Base-by-base conservation (phyloP, 1,284 basidiomycete genomes). In the Austroboletus novae-zelandiae region DNA sequence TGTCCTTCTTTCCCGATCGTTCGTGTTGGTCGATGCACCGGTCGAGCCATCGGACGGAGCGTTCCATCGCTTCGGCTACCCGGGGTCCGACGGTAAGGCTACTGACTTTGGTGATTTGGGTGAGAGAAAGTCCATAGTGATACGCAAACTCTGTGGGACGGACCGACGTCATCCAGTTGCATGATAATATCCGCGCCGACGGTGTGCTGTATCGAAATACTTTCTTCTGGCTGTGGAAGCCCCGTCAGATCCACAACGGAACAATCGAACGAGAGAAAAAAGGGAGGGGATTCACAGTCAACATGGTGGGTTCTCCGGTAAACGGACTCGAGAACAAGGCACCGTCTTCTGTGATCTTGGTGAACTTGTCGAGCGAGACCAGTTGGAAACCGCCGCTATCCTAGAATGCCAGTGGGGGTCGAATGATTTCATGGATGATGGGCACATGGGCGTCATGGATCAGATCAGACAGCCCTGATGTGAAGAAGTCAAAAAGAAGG, bases 121-220 rank as follows among this genome's bases (percentile, higher is more conserved):
- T 60, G 20, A 45, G 54, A 42, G 32, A 39, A 17, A 23, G 29
- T 15, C 10, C 39, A 23, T 18, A 32, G 9, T 9, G 5, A 43
- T 30, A 15, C 27, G 39, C 11, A 36, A 2, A 40, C 18, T 25
- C 9, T 42, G 17, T 29, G 20, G 40, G 31, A 71, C 84, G 67
- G 59, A 87, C 89, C 91, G 47, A 93, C 91, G 69, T 93, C 91
- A 64, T 93, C 90, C 13, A 93, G 75, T 62, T 93, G 90, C 91
- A 93, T 93, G 57, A 94, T 91, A 51, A 94, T 94, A 66, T 94
- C 91, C 15, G 86, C 88, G 5, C 91, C 90, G 41, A 94, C 92
- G 5, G 84, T 76, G 61, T 94, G 91, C 64, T 92, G 89, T 59
- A 88, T 85, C n/a, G 82, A 79, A 35, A 92, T 91, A 57, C 86